Evolutionary conservation across 495 filamentous ascomycete species (phyloP), one percentile per base, ranked within the genome.

Genomic region (Tricharina praecox): DNA sequence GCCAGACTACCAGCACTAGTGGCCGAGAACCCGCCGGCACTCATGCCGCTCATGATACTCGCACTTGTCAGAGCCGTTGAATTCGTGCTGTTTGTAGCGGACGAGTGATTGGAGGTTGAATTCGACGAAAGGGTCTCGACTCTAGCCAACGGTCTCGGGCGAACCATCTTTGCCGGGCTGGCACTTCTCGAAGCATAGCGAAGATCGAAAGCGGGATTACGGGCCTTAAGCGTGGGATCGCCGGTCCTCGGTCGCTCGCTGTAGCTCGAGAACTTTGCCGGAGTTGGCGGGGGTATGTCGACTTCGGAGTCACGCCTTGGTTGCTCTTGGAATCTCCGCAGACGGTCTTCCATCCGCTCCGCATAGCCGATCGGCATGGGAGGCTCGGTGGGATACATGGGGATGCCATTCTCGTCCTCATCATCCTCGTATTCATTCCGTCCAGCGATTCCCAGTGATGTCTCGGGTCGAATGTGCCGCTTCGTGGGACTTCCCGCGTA

Each of bases 1-100:
- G 84, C 86, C 24, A 87, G 74, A 62, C 86, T 93, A 36, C 87
- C 92, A 13, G 90, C 90, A 62, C 88, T 95, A 0, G 92, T 96
- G 32, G 88, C 83, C 61, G 86, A 94, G 61, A 95, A 82, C 1
- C 74, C 87, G 13, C 85, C 80, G 1, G 92, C 92, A 36, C 88
- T 95, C 24, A 72, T 67, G 5, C 86, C 90, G 62, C 85, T 94
- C 90, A 96, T 94, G 28, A 96, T 54, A 59, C 84, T 94, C 48
- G 77, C 73, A 56, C 79, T 77, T 5, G 88, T 95, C 52, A 71
- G 72, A 45, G 79, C 75, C 0, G 85, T 90, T 55, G 74, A 80
- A 5, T 67, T 72, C 36, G 79, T 88, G 50, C 68, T 67, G 56
- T 77, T 79, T 37, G 70, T 77, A 52, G 81, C 86, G 23, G 51